Conservation (phyloP, 148 eudicot genomes). For the Amaranthus palmeri region DNA sequence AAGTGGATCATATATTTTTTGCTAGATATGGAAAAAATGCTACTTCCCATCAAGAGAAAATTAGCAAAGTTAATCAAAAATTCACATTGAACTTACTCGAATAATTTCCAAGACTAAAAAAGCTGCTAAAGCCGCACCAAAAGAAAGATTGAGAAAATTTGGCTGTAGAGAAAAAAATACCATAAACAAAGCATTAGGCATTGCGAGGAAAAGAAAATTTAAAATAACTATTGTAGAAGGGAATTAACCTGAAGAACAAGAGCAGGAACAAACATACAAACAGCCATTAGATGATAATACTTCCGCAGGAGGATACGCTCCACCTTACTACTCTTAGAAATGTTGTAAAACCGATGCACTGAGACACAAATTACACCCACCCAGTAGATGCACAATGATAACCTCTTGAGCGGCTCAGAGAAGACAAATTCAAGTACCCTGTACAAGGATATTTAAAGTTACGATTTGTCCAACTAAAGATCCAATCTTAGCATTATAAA, state of each 20-base stretch:
- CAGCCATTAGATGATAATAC: conserved; percentile 94
- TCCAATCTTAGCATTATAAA: conserved; percentile 1
- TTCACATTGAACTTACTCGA: conserved; percentile 55
- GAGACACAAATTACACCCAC: conserved; percentile 56
- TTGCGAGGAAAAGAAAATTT: neutral
- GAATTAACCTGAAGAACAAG: conserved; percentile 76
- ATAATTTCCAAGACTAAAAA: conserved; percentile 80
- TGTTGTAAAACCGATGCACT: conserved; percentile 61
- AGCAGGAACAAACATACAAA: conserved; percentile 90
- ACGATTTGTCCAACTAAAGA: neutral
- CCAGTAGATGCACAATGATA: conserved; percentile 83
- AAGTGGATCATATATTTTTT: neutral
- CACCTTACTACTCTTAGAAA: conserved; percentile 77
- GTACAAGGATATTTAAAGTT: conserved; percentile 28
- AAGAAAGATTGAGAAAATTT: conserved; percentile 77
- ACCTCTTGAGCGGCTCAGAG: conserved; percentile 87
- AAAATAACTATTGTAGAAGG: neutral
- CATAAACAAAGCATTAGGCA: conserved; percentile 11
- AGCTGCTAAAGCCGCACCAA: conserved; percentile 93
- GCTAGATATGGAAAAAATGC: neutral
- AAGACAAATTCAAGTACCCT: conserved; percentile 78
- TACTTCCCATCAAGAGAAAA: neutral
- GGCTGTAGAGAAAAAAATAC: conserved; percentile 46
- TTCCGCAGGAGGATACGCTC: conserved; percentile 94
- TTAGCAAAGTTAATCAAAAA: neutral